phyloP scores from a whole-genome alignment of 306 rosid species.

The Ormosia semicastrata region DNA sequence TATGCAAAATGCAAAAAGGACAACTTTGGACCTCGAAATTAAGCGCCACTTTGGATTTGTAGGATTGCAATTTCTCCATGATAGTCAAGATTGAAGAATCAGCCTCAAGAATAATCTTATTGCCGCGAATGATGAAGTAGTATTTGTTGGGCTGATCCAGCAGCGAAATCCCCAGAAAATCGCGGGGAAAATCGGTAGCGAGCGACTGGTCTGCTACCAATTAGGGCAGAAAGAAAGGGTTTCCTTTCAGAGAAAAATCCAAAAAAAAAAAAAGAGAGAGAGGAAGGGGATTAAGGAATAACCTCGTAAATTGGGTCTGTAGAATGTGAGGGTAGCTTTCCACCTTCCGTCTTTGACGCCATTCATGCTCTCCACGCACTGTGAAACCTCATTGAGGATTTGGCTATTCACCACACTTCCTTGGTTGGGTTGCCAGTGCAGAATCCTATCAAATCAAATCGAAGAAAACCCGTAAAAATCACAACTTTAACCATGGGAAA shows the following conservation, averaged over 20 bases:
- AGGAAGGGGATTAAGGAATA: not conserved
- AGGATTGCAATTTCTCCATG: constrained; percentile 95
- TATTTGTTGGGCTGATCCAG: constrained; percentile 83
- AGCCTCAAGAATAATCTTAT: constrained; percentile 72
- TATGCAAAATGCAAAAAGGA: too few relatives aligned
- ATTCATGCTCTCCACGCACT: constrained; percentile 76
- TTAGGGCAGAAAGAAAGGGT: not conserved
- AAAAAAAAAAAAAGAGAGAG: too few relatives aligned
- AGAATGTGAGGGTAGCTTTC: constrained; percentile 84
- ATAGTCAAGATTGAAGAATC: constrained; percentile 73
- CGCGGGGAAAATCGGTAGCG: constrained; percentile 66
- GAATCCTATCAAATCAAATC: constrained; percentile 47
- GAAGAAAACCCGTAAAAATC: not conserved
- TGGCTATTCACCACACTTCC: constrained; percentile 71
- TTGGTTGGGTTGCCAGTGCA: constrained; percentile 90
- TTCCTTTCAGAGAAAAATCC: not conserved
- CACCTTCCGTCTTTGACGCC: constrained; percentile 86
- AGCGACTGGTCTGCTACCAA: constrained; percentile 43
- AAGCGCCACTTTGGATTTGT: constrained; percentile 71
- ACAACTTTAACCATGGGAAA: not conserved
- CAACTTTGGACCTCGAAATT: constrained; percentile 57
- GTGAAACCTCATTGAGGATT: constrained; percentile 79
- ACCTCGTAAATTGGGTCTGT: constrained; percentile 87
- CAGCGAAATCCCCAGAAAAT: constrained; percentile 70
- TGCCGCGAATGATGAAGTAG: constrained; percentile 74